Conservation (phyloP, 2,329 filamentous ascomycete genomes). For the Cladosporium colombiae region DNA sequence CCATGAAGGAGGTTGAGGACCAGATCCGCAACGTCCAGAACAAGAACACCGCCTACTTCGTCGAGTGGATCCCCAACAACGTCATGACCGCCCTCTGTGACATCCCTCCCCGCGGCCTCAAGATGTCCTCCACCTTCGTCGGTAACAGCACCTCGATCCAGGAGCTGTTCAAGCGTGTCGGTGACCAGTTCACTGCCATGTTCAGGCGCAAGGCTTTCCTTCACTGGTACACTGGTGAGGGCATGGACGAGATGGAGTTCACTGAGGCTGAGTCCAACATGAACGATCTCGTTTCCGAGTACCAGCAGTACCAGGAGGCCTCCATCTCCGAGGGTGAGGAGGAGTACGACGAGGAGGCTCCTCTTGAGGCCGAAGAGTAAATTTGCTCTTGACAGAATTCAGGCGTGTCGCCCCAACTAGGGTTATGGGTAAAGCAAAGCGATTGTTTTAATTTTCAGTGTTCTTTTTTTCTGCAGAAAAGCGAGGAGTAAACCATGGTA, state of each 20-base stretch:
- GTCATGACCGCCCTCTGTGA: conserved; percentile 99
- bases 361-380: conserved; percentile 72
- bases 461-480: conserved; percentile 19
- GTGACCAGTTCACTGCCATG: conserved; percentile 99
- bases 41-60: conserved; percentile 99
- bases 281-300: conserved; percentile 99
- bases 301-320: conserved; percentile 99
- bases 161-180: conserved; percentile 99
- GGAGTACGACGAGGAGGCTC: conserved; percentile 86
- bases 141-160: conserved; percentile 99
- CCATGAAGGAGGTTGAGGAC: conserved; percentile 99
- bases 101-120: conserved; percentile 93
- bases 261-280: conserved; percentile 99
- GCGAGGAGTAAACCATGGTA: conserved; percentile 17
- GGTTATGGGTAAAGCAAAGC: conserved; percentile 21
- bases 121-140: conserved; percentile 99
- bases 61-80: conserved; percentile 99
- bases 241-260: conserved; percentile 99
- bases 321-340: conserved; percentile 96
- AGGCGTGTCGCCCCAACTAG: neutral
- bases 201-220: conserved; percentile 99
- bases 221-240: conserved; percentile 99
- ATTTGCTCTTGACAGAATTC: conserved; percentile 3
- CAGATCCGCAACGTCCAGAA: conserved; percentile 99
- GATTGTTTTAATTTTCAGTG: conserved; percentile 18